A percentile compares a stretch with the other conserved stretches of the same genome.
These are phyloP conservation scores for Decorospora gaudefroyi DNA, from an alignment of 2,329 filamentous ascomycete species.

Conservation along the genomic window DNA sequence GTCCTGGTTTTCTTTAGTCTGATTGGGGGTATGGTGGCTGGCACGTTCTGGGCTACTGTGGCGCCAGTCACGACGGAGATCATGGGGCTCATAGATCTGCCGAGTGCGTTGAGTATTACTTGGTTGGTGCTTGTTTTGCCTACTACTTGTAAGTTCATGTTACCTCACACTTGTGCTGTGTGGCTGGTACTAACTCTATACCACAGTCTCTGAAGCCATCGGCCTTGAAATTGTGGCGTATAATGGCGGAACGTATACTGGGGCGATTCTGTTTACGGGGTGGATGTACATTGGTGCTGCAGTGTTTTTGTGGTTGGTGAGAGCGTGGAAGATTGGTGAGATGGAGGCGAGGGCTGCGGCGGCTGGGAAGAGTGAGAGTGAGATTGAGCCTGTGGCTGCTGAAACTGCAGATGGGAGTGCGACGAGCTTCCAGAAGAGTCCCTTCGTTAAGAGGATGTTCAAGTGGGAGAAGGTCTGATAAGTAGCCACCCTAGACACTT, in stretches of 20 bases:
- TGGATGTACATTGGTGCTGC: constrained; percentile 66
- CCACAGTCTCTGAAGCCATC: constrained; percentile 58
- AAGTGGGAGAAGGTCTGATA: constrained; percentile 38
- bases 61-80: constrained; percentile 74
- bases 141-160: constrained; percentile 60
- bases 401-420: constrained; percentile 10
- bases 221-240: constrained; percentile 58
- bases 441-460: constrained; percentile 38
- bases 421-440: constrained; percentile 25
- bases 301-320: constrained; percentile 57
- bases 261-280: constrained; percentile 64
- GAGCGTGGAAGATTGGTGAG: constrained; percentile 65
- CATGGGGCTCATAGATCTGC: constrained; percentile 69
- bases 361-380: constrained; percentile 31
- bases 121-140: constrained; percentile 75
- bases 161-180: background rate
- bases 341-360: constrained; percentile 50
- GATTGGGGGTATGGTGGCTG: constrained; percentile 67
- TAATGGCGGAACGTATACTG: constrained; percentile 58
- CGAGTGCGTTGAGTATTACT: constrained; percentile 69
- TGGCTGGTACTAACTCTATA: constrained; percentile 6
- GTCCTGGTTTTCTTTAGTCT: constrained; percentile 73
- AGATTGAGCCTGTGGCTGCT: constrained; percentile 34
- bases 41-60: constrained; percentile 68
- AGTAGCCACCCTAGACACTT: background rate